These are phyloP conservation scores for Bullera alba DNA, from an alignment of 768 basidiomycete genomes.

Conservation along the genomic window DNA sequence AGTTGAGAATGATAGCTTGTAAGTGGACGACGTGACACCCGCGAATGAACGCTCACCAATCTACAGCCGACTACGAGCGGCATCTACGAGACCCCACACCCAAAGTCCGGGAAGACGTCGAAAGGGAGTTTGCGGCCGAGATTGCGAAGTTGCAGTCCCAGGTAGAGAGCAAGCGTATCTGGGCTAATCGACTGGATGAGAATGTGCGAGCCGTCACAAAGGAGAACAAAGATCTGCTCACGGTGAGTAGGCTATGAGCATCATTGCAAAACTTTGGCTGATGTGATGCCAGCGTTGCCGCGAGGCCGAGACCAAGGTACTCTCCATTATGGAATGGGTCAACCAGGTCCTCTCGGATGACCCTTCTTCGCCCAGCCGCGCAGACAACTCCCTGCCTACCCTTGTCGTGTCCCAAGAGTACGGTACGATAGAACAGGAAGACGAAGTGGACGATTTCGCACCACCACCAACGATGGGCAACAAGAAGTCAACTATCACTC, in stretches of 20 bases:
- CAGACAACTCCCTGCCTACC: background rate
- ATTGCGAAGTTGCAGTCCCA: constrained; percentile 29
- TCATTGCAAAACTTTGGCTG: background rate
- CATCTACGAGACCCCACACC: constrained; percentile 38
- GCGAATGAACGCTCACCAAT: background rate
- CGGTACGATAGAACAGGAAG: constrained; percentile 2
- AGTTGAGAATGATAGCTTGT: constrained; percentile 57
- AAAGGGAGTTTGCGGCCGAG: constrained; percentile 36
- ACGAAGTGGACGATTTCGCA: constrained; percentile 18
- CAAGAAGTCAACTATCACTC: constrained; percentile 14
- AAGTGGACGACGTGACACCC: constrained; percentile 10
- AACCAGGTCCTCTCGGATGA: constrained; percentile 7
- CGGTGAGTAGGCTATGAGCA: constrained; percentile 11
- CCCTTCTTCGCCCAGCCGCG: background rate
- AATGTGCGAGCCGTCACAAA: constrained; percentile 30
- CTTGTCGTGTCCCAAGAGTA: background rate
- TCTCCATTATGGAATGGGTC: constrained; percentile 23
- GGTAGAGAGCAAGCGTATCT: constrained; percentile 32
- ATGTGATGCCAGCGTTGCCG: constrained; percentile 11
- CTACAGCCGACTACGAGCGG: constrained; percentile 40
- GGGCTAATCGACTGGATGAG: constrained; percentile 40
- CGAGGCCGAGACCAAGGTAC: constrained; percentile 24
- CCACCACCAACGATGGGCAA: constrained; percentile 2
- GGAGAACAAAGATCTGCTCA: constrained; percentile 28
- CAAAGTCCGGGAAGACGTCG: constrained; percentile 44